These are phyloP conservation scores for Plasmodium vivax DNA, from an alignment of 169 alveolate species.

Conservation along the genomic window DNA sequence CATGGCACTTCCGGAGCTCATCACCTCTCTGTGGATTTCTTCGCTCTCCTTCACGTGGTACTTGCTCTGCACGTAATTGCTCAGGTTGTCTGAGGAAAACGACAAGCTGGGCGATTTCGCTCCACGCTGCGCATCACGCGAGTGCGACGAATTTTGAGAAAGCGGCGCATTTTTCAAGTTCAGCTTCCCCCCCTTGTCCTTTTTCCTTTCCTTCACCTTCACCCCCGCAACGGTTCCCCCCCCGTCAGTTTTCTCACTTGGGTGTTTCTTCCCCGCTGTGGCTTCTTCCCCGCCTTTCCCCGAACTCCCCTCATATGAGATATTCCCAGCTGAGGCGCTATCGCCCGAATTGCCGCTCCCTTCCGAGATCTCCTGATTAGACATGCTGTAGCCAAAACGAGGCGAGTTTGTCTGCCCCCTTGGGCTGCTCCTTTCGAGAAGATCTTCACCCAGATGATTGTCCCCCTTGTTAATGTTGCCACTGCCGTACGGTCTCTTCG, in stretches of 20 bases:
- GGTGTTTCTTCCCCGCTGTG: neutral
- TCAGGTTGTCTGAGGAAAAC: neutral
- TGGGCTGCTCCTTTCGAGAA: neutral
- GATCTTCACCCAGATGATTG: neutral
- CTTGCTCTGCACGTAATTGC: neutral
- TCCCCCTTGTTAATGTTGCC: neutral
- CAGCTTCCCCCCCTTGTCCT: neutral
- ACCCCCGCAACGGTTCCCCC: neutral
- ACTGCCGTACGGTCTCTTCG: neutral
- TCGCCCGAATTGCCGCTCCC: neutral
- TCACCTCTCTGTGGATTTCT: neutral
- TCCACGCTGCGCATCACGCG: neutral
- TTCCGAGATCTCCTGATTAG: conserved; percentile 5
- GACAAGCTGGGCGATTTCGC: neutral
- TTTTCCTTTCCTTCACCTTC: conserved; percentile 20
- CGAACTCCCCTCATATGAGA: neutral
- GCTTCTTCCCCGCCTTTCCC: neutral
- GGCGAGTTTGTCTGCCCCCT: conserved; percentile 25
- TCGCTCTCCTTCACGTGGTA: neutral
- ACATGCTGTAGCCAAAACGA: conserved; percentile 42
- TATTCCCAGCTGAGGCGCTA: neutral
- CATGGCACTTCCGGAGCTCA: conserved; percentile 8
- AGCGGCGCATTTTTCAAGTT: too few relatives aligned
- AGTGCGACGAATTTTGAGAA: neutral
- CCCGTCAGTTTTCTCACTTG: neutral